phyloP scores from a whole-genome alignment of 495 filamentous ascomycete genomes.

The Neurospora sp. region DNA sequence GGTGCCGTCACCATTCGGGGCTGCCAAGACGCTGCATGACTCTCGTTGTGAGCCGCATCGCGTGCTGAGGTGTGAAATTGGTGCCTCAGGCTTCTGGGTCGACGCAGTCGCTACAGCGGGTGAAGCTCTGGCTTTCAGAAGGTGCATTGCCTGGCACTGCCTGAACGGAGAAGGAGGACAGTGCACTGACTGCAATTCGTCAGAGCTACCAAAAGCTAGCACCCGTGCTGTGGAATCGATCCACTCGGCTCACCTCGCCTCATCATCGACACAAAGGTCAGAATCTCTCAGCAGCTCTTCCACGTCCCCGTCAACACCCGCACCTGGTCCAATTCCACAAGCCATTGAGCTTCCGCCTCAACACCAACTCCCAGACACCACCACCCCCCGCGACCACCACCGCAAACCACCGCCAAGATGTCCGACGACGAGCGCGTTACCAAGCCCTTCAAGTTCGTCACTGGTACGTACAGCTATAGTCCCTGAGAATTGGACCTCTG shows the following conservation, averaged over 20 bases:
- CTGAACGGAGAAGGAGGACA: background rate
- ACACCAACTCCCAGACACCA: slow-evolving; percentile 7
- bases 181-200: background rate
- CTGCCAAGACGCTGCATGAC: background rate
- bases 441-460: slow-evolving; percentile 99
- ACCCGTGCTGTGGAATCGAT: background rate
- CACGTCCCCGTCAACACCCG: background rate
- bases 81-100: background rate
- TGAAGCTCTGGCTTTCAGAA: background rate
- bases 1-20: background rate
- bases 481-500: background rate
- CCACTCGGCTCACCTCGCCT: slow-evolving; percentile 7
- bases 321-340: slow-evolving; percentile 4
- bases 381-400: slow-evolving; percentile 5
- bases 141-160: background rate
- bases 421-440: slow-evolving; percentile 87
- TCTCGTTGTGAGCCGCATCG: background rate
- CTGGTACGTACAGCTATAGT: slow-evolving; percentile 53
- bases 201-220: background rate
- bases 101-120: background rate
- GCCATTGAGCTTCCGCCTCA: slow-evolving; percentile 12
- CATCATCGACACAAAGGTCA: slow-evolving; percentile 3
- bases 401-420: slow-evolving; percentile 46
- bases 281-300: background rate
- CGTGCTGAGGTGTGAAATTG: background rate